A percentile compares a stretch with the other conserved stretches of the same genome.
phyloP scores from a whole-genome alignment of 768 basidiomycete species.

The Mycena haematopus region DNA sequence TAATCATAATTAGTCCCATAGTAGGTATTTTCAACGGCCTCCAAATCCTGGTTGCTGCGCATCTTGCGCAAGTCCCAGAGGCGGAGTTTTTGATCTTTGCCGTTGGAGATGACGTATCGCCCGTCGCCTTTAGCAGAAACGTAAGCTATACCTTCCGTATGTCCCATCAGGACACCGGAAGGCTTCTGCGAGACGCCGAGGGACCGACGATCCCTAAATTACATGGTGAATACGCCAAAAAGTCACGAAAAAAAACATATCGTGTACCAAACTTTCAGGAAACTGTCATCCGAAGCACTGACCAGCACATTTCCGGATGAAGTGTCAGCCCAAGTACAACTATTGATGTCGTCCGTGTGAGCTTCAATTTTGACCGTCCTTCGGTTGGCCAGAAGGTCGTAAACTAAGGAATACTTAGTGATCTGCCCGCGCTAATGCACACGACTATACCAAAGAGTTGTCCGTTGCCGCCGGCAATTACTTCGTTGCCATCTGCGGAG shows the following conservation, averaged over 20 bases:
- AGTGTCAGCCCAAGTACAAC: constrained; percentile 94
- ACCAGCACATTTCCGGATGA: constrained; percentile 93
- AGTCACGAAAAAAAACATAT: constrained; percentile 54
- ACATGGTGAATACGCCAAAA: constrained; percentile 35
- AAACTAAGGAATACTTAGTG: constrained; percentile 59
- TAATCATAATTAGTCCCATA: constrained; percentile 83
- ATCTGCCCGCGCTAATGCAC: constrained; percentile 11
- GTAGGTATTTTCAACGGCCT: constrained; percentile 50
- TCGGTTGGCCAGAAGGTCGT: constrained; percentile 83
- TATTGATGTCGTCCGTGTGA: constrained; percentile 91
- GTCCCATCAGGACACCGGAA: constrained; percentile 92
- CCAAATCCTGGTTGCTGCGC: constrained; percentile 75
- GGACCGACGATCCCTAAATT: constrained; percentile 61
- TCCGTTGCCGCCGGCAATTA: constrained; percentile 90
- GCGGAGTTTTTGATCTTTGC: constrained; percentile 92
- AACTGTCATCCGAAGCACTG: constrained; percentile 94
- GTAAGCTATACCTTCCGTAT: constrained; percentile 95
- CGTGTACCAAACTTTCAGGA: constrained; percentile 90
- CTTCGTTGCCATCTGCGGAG: constrained; percentile 94
- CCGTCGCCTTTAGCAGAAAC: constrained; percentile 97
- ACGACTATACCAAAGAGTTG: constrained; percentile 70
- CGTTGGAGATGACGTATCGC: constrained; percentile 93
- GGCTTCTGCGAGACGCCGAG: constrained; percentile 69
- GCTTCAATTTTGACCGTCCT: constrained; percentile 87
- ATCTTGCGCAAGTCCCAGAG: constrained; percentile 96